Evolutionary conservation across 2,329 filamentous ascomycete species (phyloP).

Genomic region (Cladophialophora carrionii): DNA sequence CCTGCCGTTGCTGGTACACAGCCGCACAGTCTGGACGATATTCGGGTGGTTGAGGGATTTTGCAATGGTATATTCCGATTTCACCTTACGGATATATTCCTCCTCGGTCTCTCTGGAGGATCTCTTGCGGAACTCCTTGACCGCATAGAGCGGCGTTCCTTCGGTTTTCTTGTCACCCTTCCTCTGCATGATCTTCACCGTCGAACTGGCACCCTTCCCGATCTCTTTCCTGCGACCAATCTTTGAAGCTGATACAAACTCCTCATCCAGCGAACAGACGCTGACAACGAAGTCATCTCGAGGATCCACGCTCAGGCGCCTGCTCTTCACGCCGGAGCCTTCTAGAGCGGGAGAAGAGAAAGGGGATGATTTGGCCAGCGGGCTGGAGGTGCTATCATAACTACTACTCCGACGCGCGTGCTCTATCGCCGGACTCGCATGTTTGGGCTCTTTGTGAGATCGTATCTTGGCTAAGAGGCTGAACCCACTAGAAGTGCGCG

Average conservation of each 20-base stretch:
- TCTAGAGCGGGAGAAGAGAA: constrained; percentile 64
- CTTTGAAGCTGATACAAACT: constrained; percentile 72
- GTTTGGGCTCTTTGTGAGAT: constrained; percentile 30
- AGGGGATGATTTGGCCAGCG: constrained; percentile 19
- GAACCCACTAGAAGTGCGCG: constrained; percentile 28
- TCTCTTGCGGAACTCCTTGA: constrained; percentile 83
- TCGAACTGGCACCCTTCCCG: constrained; percentile 80
- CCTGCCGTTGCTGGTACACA: constrained; percentile 73
- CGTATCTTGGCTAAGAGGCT: constrained; percentile 33
- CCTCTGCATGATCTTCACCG: constrained; percentile 77
- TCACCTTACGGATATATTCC: constrained; percentile 86
- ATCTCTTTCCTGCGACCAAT: constrained; percentile 74
- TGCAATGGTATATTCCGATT: constrained; percentile 85
- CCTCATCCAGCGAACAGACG: constrained; percentile 67
- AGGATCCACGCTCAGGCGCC: constrained; percentile 73
- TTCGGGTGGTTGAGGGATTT: constrained; percentile 86
- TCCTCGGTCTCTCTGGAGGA: constrained; percentile 68
- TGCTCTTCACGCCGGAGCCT: constrained; percentile 75
- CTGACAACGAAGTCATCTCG: constrained; percentile 76
- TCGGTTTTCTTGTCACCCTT: constrained; percentile 65
- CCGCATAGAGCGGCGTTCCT: constrained; percentile 64
- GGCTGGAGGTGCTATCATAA: constrained; percentile 24
- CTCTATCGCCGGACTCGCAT: constrained; percentile 12
- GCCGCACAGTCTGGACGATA: constrained; percentile 76
- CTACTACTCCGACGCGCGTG: constrained; percentile 24